Evolutionary conservation across 495 filamentous ascomycete species (phyloP).

Genomic region (Sordaria brevicollis): DNA sequence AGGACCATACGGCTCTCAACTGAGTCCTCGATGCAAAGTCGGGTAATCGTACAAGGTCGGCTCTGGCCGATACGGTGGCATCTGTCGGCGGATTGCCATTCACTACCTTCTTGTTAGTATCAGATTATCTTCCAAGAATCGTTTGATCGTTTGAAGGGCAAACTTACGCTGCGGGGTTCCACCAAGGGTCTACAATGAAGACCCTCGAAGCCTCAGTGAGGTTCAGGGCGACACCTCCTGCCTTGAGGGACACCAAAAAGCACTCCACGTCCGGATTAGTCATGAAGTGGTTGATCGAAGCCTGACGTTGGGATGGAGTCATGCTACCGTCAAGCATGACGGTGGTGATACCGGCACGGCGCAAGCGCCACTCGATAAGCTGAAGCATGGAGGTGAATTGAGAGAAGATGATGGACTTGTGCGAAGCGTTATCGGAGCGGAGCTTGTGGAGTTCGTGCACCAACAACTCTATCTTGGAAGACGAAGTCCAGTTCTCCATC

Average conservation of each 20-base stretch:
- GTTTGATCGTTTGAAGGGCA: neutral
- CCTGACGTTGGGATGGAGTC: conserved; percentile 84
- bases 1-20: conserved; percentile 91
- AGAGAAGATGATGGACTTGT: conserved; percentile 95
- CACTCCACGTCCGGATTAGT: conserved; percentile 84
- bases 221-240: conserved; percentile 91
- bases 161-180: conserved; percentile 74
- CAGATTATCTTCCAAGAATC: neutral
- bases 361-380: conserved; percentile 92
- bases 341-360: conserved; percentile 88
- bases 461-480: conserved; percentile 93
- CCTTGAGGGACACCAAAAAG: conserved; percentile 89
- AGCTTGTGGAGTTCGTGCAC: conserved; percentile 87
- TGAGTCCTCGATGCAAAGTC: conserved; percentile 89
- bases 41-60: conserved; percentile 86
- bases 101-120: conserved; percentile 22
- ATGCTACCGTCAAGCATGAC: conserved; percentile 96
- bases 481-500: conserved; percentile 96
- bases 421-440: conserved; percentile 77
- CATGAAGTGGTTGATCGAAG: conserved; percentile 90
- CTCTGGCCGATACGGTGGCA: conserved; percentile 95
- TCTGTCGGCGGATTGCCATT: conserved; percentile 95
- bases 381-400: conserved; percentile 98
- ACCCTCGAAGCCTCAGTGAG: conserved; percentile 88
- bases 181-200: conserved; percentile 96